These are phyloP conservation scores for Marchantia paleacea DNA, from an alignment of 225 moss, liverwort and hornwort species.

Conservation along the genomic window DNA sequence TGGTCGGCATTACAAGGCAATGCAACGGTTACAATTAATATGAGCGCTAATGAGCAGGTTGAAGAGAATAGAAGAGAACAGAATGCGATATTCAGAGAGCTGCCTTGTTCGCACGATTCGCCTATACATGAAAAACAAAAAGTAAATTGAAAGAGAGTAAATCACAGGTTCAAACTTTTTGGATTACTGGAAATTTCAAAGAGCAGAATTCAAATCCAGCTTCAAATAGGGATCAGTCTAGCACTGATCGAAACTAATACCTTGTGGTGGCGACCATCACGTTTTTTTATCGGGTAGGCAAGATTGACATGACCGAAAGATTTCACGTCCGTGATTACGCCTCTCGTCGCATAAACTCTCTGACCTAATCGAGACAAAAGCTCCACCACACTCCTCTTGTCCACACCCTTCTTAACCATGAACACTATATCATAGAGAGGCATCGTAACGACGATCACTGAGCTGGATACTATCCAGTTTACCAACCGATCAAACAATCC, in stretches of 20 bases:
- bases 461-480: not conserved
- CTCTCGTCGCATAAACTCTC: slow-evolving; percentile 77
- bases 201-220: not conserved
- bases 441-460: slow-evolving; percentile 39
- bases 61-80: too few relatives aligned
- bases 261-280: slow-evolving; percentile 89
- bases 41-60: too few relatives aligned
- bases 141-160: too few relatives aligned
- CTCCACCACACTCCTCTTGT: slow-evolving; percentile 79
- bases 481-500: not conserved
- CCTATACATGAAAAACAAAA: too few relatives aligned
- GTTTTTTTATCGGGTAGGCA: slow-evolving; percentile 93
- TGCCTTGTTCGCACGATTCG: too few relatives aligned
- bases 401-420: slow-evolving; percentile 89
- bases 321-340: slow-evolving; percentile 88
- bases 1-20: not conserved
- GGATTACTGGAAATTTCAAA: not conserved
- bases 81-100: too few relatives aligned
- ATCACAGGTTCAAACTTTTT: not conserved
- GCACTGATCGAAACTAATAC: slow-evolving; percentile 29
- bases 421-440: slow-evolving; percentile 92
- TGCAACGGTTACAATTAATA: not conserved
- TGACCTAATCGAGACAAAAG: slow-evolving; percentile 76
- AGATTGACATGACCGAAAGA: slow-evolving; percentile 96
- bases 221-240: not conserved